Base-by-base conservation (phyloP, 2,329 filamentous ascomycete genomes). In the Fusarium sp. region DNA sequence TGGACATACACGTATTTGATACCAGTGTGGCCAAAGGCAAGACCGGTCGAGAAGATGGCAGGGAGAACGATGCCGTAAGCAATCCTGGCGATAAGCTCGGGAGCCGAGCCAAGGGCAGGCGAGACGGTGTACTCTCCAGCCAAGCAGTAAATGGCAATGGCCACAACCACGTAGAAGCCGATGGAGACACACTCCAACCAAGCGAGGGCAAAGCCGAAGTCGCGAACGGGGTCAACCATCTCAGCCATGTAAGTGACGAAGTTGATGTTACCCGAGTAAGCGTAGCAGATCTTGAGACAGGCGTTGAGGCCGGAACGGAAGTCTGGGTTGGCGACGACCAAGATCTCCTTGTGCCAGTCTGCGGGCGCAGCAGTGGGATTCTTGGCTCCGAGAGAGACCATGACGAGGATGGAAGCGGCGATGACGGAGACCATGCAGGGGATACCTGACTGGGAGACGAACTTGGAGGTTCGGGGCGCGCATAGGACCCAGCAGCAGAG, bases 401-500 rank as follows among this genome's bases (percentile, higher is more conserved):
- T 81, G 71, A 80, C 78, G 46, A 81, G 76, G 49, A 81, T 71
- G 22, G 80, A 72, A 25, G 80, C 77, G 18, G 75, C 75, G 25
- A 81, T 67, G 61, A 81, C 78, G 52, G 74, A 74, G n/a, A 81
- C 72, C 20, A 77, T 78, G 49, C 71, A 78, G 24, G 78, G 77
- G 38, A 80, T 69, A 12, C 78, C 79, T 3, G 75, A 74, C 49
- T 76, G 70, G 40, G 74, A 66, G 40, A 78, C 74, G 43, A 80
- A 79, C 62, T 78, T 84, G 79, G 92, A 92, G 0, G 90, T 92
- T 52, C 91, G 84, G 1, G 91, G 90, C 32, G 92, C 82, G 8
- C 90, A 92, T 71, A 87, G 89, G 29, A 88, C 65, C 77, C 85
- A 92, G 20, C 87, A 90, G 62, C 89, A 82, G 27, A 90, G 78